Base-by-base conservation (phyloP, 2,329 filamentous ascomycete species). In the Fusarium beomiforme region DNA sequence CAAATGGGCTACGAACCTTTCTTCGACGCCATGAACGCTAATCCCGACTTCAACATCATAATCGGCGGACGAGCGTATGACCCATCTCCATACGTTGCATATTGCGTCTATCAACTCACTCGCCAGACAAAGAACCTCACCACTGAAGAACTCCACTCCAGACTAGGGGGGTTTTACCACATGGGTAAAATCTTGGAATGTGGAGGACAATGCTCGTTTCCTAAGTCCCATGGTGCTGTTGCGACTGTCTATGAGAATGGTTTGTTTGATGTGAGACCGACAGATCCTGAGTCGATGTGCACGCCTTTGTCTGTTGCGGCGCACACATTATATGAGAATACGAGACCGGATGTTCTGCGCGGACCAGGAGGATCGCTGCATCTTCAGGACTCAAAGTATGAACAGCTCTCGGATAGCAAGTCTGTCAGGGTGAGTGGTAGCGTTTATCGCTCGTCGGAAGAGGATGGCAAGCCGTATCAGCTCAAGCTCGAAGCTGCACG, bases 111-210 rank as follows among this genome's bases (percentile, higher is more conserved):
- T 3, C 73, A 75, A 8, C 51, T 75, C 1, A 70, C 58, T 46
- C 54, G 39, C 0, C 71, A 74, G 19, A 24, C 59, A 8, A 57
- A 14, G 0, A 19, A 49, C 2, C 37, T 67, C 1, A 42, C 23
- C 1, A 8, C 14, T 0, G 42, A 42, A 8, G 34, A 54, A 0
- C 39, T 74, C 0, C 50, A 70, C 8, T 62, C 63, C 1, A 66
- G 63, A 0, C 49, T 77, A 5, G 85, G 84, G 0, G 80, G 79
- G 0, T 82, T 83, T 36, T 78, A 78, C 11, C 85, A 88, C 69
- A 86, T 88, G 85, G 87, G 84, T 0, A 83, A 89, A 77, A 85
- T 88, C 13, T 80, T 88, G 76, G 86, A 88, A 68, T 88, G 86
- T 23, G 86, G 85, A 2, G 81, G 84, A 0, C 69, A 80, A 2